Conservation (phyloP, 805 yeast genomes). For the Starmerella bombi region DNA sequence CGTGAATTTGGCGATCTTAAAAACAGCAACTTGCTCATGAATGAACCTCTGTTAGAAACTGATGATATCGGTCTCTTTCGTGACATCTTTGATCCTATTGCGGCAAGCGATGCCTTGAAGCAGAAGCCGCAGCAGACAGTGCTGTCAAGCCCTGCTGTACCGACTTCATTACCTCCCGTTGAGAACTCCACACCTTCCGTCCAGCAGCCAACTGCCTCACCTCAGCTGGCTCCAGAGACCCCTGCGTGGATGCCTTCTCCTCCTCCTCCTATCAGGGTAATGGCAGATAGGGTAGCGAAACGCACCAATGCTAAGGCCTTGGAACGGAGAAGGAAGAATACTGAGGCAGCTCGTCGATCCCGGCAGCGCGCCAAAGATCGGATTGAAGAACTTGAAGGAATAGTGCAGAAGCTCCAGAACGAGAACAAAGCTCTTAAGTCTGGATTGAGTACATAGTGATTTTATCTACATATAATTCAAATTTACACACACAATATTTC, state of each 20-base stretch:
- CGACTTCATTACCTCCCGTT: too few relatives aligned
- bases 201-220: too few relatives aligned
- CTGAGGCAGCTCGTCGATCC: slow-evolving; percentile 88
- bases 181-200: too few relatives aligned
- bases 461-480: too few relatives aligned
- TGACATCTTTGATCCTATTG: too few relatives aligned
- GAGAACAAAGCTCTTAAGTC: slow-evolving; percentile 49
- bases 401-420: slow-evolving; percentile 49
- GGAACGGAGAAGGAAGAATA: slow-evolving; percentile 71
- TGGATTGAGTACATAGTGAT: too few relatives aligned
- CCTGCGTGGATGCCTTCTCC: slow-evolving; percentile 6
- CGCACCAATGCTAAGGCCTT: slow-evolving; percentile 12
- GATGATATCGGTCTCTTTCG: too few relatives aligned
- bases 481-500: too few relatives aligned
- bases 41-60: not conserved
- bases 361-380: slow-evolving; percentile 85
- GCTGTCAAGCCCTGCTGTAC: too few relatives aligned
- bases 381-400: slow-evolving; percentile 67
- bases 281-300: slow-evolving; percentile 8
- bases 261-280: not conserved
- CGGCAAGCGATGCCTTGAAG: too few relatives aligned
- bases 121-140: too few relatives aligned
- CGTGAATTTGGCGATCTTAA: not conserved
- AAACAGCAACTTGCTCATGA: not conserved
- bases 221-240: too few relatives aligned